A percentile compares a stretch with the other conserved stretches of the same genome.
phyloP scores from a whole-genome alignment of 495 filamentous ascomycete species.

The Neurospora sp. region DNA sequence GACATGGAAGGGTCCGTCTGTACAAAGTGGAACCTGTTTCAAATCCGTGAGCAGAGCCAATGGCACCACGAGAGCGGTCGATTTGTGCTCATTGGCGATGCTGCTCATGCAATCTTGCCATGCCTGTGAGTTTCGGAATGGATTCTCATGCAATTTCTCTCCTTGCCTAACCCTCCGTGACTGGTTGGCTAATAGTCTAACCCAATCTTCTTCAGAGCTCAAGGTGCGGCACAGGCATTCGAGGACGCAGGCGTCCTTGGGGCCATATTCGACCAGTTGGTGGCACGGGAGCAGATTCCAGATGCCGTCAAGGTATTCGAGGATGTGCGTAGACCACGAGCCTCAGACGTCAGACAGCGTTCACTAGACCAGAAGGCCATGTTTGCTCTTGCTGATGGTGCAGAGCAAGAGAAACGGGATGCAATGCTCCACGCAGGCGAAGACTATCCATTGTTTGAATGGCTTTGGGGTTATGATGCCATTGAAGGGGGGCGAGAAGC shows the following conservation, averaged over 20 bases:
- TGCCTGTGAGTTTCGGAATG: constrained; percentile 1
- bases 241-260: constrained; percentile 8
- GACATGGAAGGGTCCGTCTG: background rate
- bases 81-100: constrained; percentile 9
- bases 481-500: background rate
- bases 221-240: constrained; percentile 4
- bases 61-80: constrained; percentile 2
- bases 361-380: constrained; percentile 2
- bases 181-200: background rate
- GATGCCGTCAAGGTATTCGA: constrained; percentile 2
- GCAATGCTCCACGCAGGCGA: background rate
- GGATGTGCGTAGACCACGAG: constrained; percentile 2
- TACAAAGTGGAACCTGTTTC: constrained; percentile 5
- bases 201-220: background rate
- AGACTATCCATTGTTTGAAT: background rate
- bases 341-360: background rate
- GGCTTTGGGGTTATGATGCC: constrained; percentile 9
- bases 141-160: background rate
- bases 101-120: constrained; percentile 7
- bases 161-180: background rate
- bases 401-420: constrained; percentile 4
- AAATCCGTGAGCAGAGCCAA: background rate
- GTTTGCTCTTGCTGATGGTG: background rate
- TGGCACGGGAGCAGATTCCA: background rate
- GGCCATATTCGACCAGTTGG: background rate